Evolutionary conservation across 225 moss, liverwort and hornwort species (phyloP).

Genomic region (Bryum argenteum): DNA sequence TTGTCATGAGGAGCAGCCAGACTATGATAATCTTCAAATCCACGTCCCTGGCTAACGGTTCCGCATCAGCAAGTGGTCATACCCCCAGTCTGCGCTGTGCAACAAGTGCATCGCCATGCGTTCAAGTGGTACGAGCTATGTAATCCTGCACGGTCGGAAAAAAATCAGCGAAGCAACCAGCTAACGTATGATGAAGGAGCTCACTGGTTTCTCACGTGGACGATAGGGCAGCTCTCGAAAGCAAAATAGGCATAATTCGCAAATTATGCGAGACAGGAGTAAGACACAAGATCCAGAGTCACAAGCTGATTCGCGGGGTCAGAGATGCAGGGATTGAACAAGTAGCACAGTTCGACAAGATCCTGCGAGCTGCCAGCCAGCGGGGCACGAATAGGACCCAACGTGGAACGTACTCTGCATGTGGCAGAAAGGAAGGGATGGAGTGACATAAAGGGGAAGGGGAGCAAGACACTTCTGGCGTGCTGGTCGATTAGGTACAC

Average conservation of each 20-base stretch:
- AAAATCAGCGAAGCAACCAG: slow-evolving; percentile 12
- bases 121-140: slow-evolving; percentile 21
- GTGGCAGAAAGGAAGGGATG: slow-evolving; percentile 32
- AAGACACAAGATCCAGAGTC: slow-evolving; percentile 20
- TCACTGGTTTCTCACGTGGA: slow-evolving; percentile 29
- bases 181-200: slow-evolving; percentile 10
- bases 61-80: slow-evolving; percentile 5
- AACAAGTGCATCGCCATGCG: background rate
- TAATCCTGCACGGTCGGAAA: background rate
- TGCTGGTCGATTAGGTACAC: slow-evolving; percentile 33
- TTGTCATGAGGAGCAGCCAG: background rate
- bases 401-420: slow-evolving; percentile 32
- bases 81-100: background rate
- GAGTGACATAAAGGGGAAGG: slow-evolving; percentile 27
- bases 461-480: slow-evolving; percentile 32
- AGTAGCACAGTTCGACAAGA: slow-evolving; percentile 29
- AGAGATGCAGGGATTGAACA: slow-evolving; percentile 17
- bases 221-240: slow-evolving; percentile 10
- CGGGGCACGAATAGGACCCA: slow-evolving; percentile 21
- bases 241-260: slow-evolving; percentile 14
- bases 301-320: slow-evolving; percentile 20
- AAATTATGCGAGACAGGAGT: slow-evolving; percentile 27
- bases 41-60: slow-evolving; percentile 11
- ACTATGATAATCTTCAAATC: slow-evolving; percentile 25
- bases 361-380: slow-evolving; percentile 27